Evolutionary conservation across 306 rosid genomes (phyloP).

Genomic region (Urtica urens): DNA sequence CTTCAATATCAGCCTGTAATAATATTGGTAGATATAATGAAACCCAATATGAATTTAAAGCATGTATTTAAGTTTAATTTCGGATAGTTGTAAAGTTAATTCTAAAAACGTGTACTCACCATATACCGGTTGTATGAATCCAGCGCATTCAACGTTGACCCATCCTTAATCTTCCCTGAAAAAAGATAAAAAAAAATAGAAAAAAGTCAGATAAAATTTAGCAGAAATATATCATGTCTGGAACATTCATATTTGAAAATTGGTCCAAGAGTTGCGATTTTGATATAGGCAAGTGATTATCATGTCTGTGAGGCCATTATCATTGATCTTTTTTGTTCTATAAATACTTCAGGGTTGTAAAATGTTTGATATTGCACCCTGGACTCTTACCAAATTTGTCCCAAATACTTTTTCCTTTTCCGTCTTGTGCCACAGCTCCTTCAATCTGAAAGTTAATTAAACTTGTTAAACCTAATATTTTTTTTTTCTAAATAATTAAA

Average conservation of each 20-base stretch:
- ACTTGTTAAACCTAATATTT: no score
- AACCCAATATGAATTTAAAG: no score
- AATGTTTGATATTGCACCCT: no score
- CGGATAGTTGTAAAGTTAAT: background rate
- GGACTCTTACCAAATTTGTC: constrained; percentile 7
- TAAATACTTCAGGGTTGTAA: no score
- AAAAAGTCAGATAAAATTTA: background rate
- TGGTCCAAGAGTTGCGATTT: no score
- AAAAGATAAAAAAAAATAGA: background rate
- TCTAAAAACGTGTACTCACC: background rate
- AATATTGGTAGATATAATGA: no score
- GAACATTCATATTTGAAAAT: no score
- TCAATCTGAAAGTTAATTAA: background rate
- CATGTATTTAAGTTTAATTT: no score
- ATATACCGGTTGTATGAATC: constrained; percentile 16
- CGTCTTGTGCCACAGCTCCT: constrained; percentile 15
- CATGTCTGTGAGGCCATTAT: background rate
- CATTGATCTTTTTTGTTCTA: background rate
- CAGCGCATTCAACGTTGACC: background rate
- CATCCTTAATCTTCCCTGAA: constrained; percentile 5
- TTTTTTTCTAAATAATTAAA: no score
- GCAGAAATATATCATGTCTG: background rate
- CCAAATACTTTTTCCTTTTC: constrained; percentile 26
- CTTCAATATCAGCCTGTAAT: constrained; percentile 7
- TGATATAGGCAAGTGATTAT: background rate